Evolutionary conservation across 768 basidiomycete species (phyloP), one percentile per base, ranked within the genome.

Genomic region (Mycena crocata): DNA sequence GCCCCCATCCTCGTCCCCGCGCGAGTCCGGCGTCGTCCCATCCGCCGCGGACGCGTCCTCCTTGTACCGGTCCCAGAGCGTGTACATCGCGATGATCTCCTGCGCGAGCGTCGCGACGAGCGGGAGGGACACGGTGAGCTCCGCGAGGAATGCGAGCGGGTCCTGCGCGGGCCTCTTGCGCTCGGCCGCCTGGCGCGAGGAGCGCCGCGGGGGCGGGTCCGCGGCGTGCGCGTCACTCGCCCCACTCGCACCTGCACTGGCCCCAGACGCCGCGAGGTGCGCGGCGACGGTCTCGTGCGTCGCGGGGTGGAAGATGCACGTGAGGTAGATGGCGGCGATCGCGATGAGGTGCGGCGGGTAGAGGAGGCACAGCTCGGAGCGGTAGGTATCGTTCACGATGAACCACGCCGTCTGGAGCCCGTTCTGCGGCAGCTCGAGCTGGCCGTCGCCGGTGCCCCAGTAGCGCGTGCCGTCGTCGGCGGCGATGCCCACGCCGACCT

Each of bases 311-410:
- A 95, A 83, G 52, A 92, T 87, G 74, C 95, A 89, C 0, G 93
- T 92, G 64, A 98, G 88, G 80, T 95, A 98, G 60, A 99, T 87
- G 0, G 94, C 93, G 0, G 96, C 91, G 73, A 98, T 87, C 24
- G 97, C 95, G 70, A 99, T 93, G 61, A 98, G 83, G 76, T 99
- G 95, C 0, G 98, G 98, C 0, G 98, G 96, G 75, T 99, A 92
- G 31, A 98, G 79, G n/a, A 99, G 89, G 74, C 94, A 95, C 23
- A 99, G 83, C 60, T 96, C 93, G 6, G 94, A 96, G 57, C 96
- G 89, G 74, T 95, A 98, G 0, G 93, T 95, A 77, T 99, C 97
- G 80, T 99, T 99, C 74, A 99, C 89, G 75, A 98, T 89, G 76
- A 95, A 96, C 94, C 96, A 97, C n/a, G 95, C 94, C 55, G 92